Base-by-base conservation (phyloP, 345 rosid genomes). In the Hibiscus trionum region DNA sequence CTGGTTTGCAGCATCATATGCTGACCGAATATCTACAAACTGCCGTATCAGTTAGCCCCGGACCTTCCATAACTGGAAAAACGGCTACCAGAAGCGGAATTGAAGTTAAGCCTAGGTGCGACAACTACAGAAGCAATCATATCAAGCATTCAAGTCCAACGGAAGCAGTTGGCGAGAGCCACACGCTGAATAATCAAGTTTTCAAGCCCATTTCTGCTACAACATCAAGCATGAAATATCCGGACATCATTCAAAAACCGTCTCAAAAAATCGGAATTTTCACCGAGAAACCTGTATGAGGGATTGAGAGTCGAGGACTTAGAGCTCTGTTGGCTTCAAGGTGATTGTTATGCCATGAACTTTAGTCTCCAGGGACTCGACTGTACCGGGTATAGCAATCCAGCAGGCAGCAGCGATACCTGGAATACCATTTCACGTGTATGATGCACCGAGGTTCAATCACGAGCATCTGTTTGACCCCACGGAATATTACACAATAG, bases 391-490 rank as follows among this genome's bases (percentile, higher is more conserved):
- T 85, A 75, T 74, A 73, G 49, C 61, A 84, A 85, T 56, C 83
- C 21, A 21, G 21, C 21, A 21, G 21, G 21, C 77, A 3, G 74
- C 73, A 69, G 59, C 78, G 42, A 11, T 50, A 65, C 81, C 50
- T 1, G 96, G 81, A 73, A 81, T 77, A 62, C 87, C 96, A 52
- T 59, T 82, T 26, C 79, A 81, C 73, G 70, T n/a, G n/a, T n/a
- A n/a, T n/a, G n/a, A n/a, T n/a, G n/a, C n/a, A n/a, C n/a, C n/a
- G n/a, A n/a, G n/a, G n/a, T n/a, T n/a, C n/a, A 94, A 87, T 70
- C 84, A 81, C 14, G 95, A 86, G 63, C 77, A 79, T 77, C 73
- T 76, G 49, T 67, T 72, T 19, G 98, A 93, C 50, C 88, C 86
- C 61, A 77, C 86, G 4, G 94, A 21, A 21, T 21, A 21, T 21